These are phyloP conservation scores for Chondrostereum purpureum DNA, from an alignment of 1,284 basidiomycete species.

Conservation along the genomic window DNA sequence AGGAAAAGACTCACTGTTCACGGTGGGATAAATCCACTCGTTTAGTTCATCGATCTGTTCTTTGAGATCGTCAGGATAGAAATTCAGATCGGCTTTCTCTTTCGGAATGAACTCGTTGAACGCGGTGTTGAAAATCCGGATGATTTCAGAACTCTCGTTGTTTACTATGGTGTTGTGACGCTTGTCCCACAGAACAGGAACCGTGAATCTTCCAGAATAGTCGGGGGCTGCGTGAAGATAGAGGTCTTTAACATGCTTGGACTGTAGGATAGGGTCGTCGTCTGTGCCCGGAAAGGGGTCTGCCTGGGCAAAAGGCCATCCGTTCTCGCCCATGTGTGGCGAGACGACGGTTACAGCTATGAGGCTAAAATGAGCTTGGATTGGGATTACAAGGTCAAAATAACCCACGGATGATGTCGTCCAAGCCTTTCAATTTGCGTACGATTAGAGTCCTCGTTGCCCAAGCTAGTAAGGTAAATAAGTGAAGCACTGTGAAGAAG, in stretches of 20 bases:
- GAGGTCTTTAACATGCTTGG: constrained; percentile 77
- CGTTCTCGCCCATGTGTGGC: constrained; percentile 75
- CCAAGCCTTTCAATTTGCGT: constrained; percentile 87
- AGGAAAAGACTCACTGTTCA: constrained; percentile 29
- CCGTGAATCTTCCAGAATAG: constrained; percentile 75
- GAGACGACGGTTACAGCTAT: constrained; percentile 79
- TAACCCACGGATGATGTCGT: constrained; percentile 70
- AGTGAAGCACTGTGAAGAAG: background rate
- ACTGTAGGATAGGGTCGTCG: constrained; percentile 63
- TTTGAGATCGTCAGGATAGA: constrained; percentile 72
- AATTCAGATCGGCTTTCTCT: constrained; percentile 62
- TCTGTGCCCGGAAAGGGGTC: constrained; percentile 71
- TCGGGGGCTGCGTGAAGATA: constrained; percentile 75
- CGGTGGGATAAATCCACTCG: constrained; percentile 46
- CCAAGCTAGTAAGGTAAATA: constrained; percentile 59
- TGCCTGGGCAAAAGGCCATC: constrained; percentile 81
- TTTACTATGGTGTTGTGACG: constrained; percentile 87
- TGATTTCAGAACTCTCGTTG: constrained; percentile 93
- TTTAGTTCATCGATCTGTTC: constrained; percentile 75
- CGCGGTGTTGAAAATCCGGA: constrained; percentile 83
- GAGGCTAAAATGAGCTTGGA: background rate
- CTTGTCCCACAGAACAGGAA: constrained; percentile 95
- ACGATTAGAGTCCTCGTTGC: constrained; percentile 88
- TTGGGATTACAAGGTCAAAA: constrained; percentile 3
- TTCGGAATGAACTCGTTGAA: constrained; percentile 71